A percentile compares a stretch with the other conserved stretches of the same genome.
phyloP scores from a whole-genome alignment of 2,329 filamentous ascomycete species.

The Cyanodermella asteris region DNA sequence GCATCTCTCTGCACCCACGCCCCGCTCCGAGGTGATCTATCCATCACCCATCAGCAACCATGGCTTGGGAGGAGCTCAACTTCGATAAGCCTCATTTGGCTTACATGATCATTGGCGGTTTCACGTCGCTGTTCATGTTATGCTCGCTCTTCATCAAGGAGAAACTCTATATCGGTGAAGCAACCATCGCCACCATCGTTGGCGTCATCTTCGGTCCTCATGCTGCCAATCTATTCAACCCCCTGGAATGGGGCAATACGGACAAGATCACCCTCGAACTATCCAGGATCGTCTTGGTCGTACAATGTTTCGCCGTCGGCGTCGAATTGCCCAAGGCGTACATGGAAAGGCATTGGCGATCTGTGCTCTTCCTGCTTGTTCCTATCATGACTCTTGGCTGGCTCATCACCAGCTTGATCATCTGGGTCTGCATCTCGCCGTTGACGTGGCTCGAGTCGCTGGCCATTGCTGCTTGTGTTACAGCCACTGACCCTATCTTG shows the following conservation, averaged over 20 bases:
- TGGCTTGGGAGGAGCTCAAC: slow-evolving; percentile 29
- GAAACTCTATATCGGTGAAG: slow-evolving; percentile 94
- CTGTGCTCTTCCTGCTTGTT: slow-evolving; percentile 65
- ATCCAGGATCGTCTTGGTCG: slow-evolving; percentile 48
- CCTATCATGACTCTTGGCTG: slow-evolving; percentile 95
- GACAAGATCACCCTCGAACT: slow-evolving; percentile 49
- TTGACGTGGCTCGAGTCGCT: slow-evolving; percentile 81
- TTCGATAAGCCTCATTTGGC: slow-evolving; percentile 94
- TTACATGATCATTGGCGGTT: slow-evolving; percentile 93
- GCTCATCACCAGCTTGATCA: slow-evolving; percentile 64
- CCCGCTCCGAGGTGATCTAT: background rate
- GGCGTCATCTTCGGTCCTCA: slow-evolving; percentile 51
- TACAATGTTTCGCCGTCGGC: slow-evolving; percentile 52
- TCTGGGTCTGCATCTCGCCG: slow-evolving; percentile 70
- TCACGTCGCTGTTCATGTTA: slow-evolving; percentile 95
- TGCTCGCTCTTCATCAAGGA: slow-evolving; percentile 97
- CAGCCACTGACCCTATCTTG: slow-evolving; percentile 87
- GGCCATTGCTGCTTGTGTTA: slow-evolving; percentile 76
- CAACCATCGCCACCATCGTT: slow-evolving; percentile 61
- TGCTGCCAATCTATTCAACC: slow-evolving; percentile 41
- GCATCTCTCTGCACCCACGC: too few relatives aligned
- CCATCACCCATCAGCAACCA: too few relatives aligned
- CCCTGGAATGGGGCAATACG: slow-evolving; percentile 38
- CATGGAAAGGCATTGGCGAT: slow-evolving; percentile 96
- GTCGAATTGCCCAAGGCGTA: slow-evolving; percentile 52